These are phyloP conservation scores for Cymbopogon citratus DNA, from an alignment of 176 grass and related monocot genomes.

Conservation along the genomic window DNA sequence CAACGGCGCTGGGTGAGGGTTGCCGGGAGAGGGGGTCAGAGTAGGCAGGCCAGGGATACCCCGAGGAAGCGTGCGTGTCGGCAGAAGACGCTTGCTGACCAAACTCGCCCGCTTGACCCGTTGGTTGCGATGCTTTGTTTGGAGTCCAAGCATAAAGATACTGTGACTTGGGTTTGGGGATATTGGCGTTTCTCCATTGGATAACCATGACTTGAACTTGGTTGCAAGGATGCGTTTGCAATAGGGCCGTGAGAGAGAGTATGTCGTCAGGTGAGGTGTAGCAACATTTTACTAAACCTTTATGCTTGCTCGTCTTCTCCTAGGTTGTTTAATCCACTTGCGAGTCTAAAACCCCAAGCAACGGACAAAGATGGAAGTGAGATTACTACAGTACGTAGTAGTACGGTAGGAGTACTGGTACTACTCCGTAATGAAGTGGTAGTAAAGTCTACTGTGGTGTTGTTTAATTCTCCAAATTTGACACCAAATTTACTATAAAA, in stretches of 20 bases:
- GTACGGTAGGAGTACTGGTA: no score
- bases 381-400: no score
- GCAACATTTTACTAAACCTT: neutral
- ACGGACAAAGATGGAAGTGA: no score
- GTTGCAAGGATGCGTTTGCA: neutral
- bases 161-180: neutral
- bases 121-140: constrained; percentile 28
- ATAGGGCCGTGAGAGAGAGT: neutral
- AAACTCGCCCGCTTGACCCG: neutral
- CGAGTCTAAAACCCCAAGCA: no score
- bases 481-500: no score
- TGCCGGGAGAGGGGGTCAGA: neutral
- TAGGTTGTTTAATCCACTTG: no score
- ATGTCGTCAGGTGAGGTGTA: neutral
- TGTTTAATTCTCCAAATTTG: no score
- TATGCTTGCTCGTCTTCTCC: no score
- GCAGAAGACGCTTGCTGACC: constrained; percentile 5
- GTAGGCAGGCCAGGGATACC: constrained; percentile 8
- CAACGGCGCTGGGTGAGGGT: constrained; percentile 7
- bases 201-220: neutral
- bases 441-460: no score
- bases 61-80: neutral
- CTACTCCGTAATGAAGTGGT: no score
- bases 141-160: constrained; percentile 14
- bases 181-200: neutral